Base-by-base conservation (phyloP, 2,329 filamentous ascomycete genomes). In the Clonostachys sp. region DNA sequence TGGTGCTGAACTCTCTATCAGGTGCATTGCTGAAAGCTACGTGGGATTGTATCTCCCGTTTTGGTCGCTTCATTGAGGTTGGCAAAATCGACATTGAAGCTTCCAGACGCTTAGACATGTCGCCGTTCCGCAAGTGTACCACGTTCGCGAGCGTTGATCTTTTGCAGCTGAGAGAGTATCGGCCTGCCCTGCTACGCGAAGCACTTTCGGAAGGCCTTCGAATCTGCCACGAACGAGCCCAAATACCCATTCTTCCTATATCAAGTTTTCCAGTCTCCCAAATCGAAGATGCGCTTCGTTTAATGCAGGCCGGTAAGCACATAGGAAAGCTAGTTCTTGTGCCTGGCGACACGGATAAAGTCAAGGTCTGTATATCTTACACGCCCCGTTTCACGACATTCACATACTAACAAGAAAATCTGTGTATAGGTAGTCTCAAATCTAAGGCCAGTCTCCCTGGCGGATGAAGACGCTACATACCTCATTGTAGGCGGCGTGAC, bases 1-100 rank as follows among this genome's bases (percentile, higher is more conserved):
- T 83, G 1, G 84, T 87, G 13, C 83, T 91, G 55, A 68, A 75
- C 55, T 14, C 36, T 14, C 36, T 39, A 8, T 14, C 36, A 4
- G 36, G 36, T 3, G 14, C 13, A 14, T 14, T 14, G 13, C 6
- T 17, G 14, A 39, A 39, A 12, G 36, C 12, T 39, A 14, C 36
- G 36, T 75, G 67, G 70, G 60, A 63, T 4, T 72, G 67, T 44
- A 56, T 78, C 16, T 67, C 68, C 41, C 61, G 60, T 14, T 73
- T 72, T 51, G 73, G 72, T 2, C 62, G 67, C 4, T 73, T 77
- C 42, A 54, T 78, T 5, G 73, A 78, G 36, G 13, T 39, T 17
- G 14, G 14, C 36, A 39, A 39, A 10, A 14, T 14, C 36, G 36
- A 39, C 6, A 39, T 39, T 17, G 13, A 39, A 7, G 16, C 13